Evolutionary conservation across 148 eudicot species (phyloP).

Genomic region (Camellia japonica): DNA sequence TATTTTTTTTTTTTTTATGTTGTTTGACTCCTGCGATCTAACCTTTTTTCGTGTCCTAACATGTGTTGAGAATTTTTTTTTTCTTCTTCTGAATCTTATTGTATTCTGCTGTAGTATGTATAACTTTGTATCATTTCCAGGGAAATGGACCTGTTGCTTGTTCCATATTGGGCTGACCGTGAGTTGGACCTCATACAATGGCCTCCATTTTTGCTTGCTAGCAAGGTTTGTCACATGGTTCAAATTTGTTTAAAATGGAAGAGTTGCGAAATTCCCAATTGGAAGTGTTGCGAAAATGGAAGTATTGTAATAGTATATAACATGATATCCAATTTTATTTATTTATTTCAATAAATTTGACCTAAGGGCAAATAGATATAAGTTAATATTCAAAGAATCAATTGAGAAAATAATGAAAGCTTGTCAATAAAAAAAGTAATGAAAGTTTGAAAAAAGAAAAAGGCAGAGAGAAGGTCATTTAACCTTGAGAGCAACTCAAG

Average conservation of each 20-base stretch:
- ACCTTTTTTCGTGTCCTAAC: not conserved
- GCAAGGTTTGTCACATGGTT: conserved; percentile 38
- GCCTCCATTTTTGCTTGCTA: conserved; percentile 96
- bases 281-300: too few species aligned
- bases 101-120: conserved; percentile 7
- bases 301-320: too few species aligned
- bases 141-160: conserved; percentile 96
- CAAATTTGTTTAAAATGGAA: conserved; percentile 1
- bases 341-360: too few species aligned
- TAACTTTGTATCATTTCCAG: conserved; percentile 36
- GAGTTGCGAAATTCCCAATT: not conserved
- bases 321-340: too few species aligned
- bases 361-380: too few species aligned
- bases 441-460: too few species aligned
- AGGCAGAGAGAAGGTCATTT: too few species aligned
- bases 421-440: too few species aligned
- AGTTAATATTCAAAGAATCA: too few species aligned
- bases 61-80: not conserved
- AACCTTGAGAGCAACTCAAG: too few species aligned
- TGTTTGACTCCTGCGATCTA: conserved; percentile 33
- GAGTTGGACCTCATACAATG: conserved; percentile 86
- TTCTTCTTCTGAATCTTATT: not conserved
- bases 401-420: too few species aligned
- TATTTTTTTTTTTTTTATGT: not conserved
- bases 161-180: conserved; percentile 98